These are phyloP conservation scores for Plasmopara muralis DNA, from an alignment of 352 stramenopile species.

Conservation along the genomic window DNA sequence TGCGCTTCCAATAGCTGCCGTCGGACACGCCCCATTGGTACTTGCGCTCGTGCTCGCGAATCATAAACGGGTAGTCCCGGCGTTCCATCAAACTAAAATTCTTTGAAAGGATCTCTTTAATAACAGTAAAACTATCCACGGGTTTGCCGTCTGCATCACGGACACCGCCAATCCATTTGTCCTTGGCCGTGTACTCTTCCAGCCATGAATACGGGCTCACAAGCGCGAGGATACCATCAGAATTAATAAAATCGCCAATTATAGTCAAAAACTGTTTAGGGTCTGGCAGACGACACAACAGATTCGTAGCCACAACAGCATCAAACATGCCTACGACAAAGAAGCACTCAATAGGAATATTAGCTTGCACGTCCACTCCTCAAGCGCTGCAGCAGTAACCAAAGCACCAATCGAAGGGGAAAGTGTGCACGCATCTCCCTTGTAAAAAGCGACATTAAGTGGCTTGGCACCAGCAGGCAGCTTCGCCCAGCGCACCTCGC, in stretches of 20 bases:
- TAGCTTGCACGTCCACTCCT: neutral
- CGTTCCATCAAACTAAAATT: conserved; percentile 79
- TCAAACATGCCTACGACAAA: conserved; percentile 82
- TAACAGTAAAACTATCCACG: conserved; percentile 62
- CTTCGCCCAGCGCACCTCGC: conserved; percentile 40
- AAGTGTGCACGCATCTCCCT: conserved; percentile 92
- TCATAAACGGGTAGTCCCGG: conserved; percentile 87
- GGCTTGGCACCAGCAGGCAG: conserved; percentile 59
- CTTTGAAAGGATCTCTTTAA: conserved; percentile 43
- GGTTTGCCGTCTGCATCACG: conserved; percentile 33
- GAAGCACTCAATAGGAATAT: neutral
- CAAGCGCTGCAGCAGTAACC: conserved; percentile 42
- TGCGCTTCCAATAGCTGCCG: conserved; percentile 79
- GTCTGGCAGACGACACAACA: conserved; percentile 93
- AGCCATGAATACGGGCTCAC: conserved; percentile 97
- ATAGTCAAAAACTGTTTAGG: conserved; percentile 86
- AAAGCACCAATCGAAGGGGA: conserved; percentile 54
- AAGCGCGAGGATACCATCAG: conserved; percentile 90
- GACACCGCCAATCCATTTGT: conserved; percentile 80
- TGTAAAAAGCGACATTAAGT: conserved; percentile 81
- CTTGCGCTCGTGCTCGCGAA: conserved; percentile 90
- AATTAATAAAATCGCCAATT: conserved; percentile 82
- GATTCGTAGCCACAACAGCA: conserved; percentile 92
- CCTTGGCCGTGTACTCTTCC: conserved; percentile 92
- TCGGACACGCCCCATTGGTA: conserved; percentile 90